Base-by-base conservation (phyloP, 2,329 filamentous ascomycete genomes). In the Aureobasidium sp. region DNA sequence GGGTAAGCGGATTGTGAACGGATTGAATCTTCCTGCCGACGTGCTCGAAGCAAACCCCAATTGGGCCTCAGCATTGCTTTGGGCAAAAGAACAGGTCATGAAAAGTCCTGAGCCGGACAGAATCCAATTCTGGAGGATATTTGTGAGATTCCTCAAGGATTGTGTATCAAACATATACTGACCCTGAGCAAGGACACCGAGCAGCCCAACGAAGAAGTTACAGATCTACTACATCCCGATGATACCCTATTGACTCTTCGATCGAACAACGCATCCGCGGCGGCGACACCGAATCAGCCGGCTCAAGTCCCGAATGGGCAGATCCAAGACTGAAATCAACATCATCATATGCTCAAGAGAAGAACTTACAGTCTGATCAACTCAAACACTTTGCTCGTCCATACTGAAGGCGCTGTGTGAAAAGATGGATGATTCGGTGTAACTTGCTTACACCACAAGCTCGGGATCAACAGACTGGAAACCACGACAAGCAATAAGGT, bases 81-180 rank as follows among this genome's bases (percentile, higher is more conserved):
- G 48, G 48, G 48, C 48, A 7, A 22, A 35, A 11, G 19, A 52
- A 8, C 48, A 42, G 17, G 48, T 42, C 22, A 42, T 10, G n/a
- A 52, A 37, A 7, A 7, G 3, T 6, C 32, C 48, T 10, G 48
- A 52, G 19, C n/a, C 48, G 11, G 21, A 52, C 11, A 40, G 24
- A 10, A 25, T 40, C 4, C 2, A 32, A 6, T 50, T 50, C 10
- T 50, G 47, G 47, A 25, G 47, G 2, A 50, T 50, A 3, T 50
- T 50, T n/a, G 47, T 50, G 22, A 40, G 47, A n/a, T 50, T 19
- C 35, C 16, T 21, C 14, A 10, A 4, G n/a, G 16, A 6, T 29
- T 6, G 7, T 38, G 19, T 10, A 19, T 38, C 14, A 14, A 35
- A 11, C 35, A 38, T 21, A 17, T 50, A 10, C 47, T 50, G 25